phyloP scores from a whole-genome alignment of 2,329 filamentous ascomycete genomes.

The Penicillium sp. region DNA sequence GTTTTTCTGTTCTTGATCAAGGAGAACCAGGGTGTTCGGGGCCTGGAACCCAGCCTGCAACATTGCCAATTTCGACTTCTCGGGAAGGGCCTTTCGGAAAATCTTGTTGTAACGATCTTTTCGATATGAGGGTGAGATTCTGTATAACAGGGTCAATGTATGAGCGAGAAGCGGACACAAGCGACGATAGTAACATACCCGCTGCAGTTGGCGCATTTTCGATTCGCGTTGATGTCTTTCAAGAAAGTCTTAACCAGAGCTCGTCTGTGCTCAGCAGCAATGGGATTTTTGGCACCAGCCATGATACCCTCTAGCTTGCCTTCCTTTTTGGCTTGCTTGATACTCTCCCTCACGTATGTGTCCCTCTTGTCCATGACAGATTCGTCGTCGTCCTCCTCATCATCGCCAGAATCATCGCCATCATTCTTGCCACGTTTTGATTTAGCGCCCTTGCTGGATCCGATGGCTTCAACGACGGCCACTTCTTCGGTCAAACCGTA shows the following conservation, averaged over 20 bases:
- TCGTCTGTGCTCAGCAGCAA: slow-evolving; percentile 69
- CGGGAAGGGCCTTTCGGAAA: slow-evolving; percentile 71
- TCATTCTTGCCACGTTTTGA: slow-evolving; percentile 43
- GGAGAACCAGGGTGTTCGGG: slow-evolving; percentile 62
- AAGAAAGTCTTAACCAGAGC: slow-evolving; percentile 76
- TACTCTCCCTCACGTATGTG: slow-evolving; percentile 65
- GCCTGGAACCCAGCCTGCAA: slow-evolving; percentile 61
- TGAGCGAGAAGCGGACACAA: slow-evolving; percentile 4
- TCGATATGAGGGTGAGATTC: slow-evolving; percentile 73
- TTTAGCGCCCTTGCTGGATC: slow-evolving; percentile 41
- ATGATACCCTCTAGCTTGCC: slow-evolving; percentile 40
- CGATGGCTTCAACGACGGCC: slow-evolving; percentile 51
- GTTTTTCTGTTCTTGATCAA: slow-evolving; percentile 44
- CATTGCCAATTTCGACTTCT: slow-evolving; percentile 74
- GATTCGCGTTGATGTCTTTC: slow-evolving; percentile 61
- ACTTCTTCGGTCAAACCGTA: slow-evolving; percentile 72
- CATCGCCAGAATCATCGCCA: slow-evolving; percentile 59
- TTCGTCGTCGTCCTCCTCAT: slow-evolving; percentile 54
- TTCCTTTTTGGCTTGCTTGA: slow-evolving; percentile 55
- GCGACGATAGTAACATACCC: slow-evolving; percentile 38
- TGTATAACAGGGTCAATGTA: slow-evolving; percentile 33
- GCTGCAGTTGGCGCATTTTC: slow-evolving; percentile 62
- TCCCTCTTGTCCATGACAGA: slow-evolving; percentile 53
- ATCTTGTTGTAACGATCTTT: slow-evolving; percentile 92
- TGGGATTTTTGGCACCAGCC: slow-evolving; percentile 68